A percentile compares a stretch with the other conserved stretches of the same genome.
phyloP scores from a whole-genome alignment of 2,329 filamentous ascomycete species.

The Calonectria honghensis region DNA sequence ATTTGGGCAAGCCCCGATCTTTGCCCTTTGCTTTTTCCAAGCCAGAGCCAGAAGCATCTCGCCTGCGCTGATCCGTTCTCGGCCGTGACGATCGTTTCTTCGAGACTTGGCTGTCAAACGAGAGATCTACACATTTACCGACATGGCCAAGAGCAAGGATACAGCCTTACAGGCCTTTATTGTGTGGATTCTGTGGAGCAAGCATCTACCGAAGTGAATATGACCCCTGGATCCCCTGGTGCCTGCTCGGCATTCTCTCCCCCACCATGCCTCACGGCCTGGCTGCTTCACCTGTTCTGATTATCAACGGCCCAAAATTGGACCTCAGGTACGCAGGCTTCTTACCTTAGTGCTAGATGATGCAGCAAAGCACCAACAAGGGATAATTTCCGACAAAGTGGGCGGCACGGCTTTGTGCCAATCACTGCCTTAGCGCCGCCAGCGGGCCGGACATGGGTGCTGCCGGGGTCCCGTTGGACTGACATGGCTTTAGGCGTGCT shows the following conservation, averaged over 20 bases:
- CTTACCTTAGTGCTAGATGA: background rate
- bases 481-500: background rate
- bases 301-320: background rate
- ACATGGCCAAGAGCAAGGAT: background rate
- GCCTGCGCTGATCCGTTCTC: background rate
- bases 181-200: background rate
- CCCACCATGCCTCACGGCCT: background rate
- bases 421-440: background rate
- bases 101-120: background rate
- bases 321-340: background rate
- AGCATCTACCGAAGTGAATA: too few species aligned
- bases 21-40: background rate
- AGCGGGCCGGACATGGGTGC: background rate
- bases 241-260: background rate
- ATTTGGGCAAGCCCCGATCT: background rate
- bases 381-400: constrained; percentile 6
- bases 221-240: background rate
- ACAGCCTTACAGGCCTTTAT: background rate
- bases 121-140: background rate
- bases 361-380: background rate
- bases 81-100: background rate
- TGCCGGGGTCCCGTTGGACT: background rate
- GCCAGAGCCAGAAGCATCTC: background rate
- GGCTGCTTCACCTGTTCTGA: background rate
- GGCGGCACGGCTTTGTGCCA: background rate